Conservation (phyloP, 768 basidiomycete species). For the Russula ochroleuca region DNA sequence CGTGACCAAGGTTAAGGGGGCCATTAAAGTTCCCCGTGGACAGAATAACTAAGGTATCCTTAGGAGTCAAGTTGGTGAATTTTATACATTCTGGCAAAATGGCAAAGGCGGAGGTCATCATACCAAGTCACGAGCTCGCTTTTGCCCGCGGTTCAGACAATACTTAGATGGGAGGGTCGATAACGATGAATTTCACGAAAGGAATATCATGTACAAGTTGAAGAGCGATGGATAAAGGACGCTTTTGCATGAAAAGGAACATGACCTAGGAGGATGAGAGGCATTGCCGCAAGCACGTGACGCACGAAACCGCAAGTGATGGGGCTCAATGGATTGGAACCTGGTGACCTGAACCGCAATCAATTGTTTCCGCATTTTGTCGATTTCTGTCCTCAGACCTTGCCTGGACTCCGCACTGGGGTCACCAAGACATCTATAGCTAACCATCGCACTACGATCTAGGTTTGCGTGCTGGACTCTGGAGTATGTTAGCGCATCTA, state of each 20-base stretch:
- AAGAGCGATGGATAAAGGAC: slow-evolving; percentile 12
- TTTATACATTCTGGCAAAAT: neutral
- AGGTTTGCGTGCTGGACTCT: no score
- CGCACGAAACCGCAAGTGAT: no score
- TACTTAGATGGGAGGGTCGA: slow-evolving; percentile 40
- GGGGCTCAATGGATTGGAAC: no score
- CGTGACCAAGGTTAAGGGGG: slow-evolving; percentile 45
- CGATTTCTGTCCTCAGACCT: no score
- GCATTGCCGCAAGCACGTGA: no score
- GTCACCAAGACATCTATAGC: no score
- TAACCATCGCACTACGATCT: no score
- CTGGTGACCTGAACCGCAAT: no score
- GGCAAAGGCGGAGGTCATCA: slow-evolving; percentile 14
- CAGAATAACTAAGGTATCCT: slow-evolving; percentile 39
- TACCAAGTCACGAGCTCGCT: slow-evolving; percentile 44
- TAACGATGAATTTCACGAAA: slow-evolving; percentile 16
- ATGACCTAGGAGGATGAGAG: neutral
- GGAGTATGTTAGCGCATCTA: no score
- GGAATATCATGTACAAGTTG: slow-evolving; percentile 19
- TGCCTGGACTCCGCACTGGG: no score
- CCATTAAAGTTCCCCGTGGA: slow-evolving; percentile 38
- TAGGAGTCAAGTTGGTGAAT: neutral
- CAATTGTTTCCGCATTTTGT: no score
- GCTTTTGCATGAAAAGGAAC: neutral
- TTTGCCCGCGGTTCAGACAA: slow-evolving; percentile 40